These are phyloP conservation scores for Venturia effusa DNA, from an alignment of 2,329 filamentous ascomycete species.

Conservation along the genomic window DNA sequence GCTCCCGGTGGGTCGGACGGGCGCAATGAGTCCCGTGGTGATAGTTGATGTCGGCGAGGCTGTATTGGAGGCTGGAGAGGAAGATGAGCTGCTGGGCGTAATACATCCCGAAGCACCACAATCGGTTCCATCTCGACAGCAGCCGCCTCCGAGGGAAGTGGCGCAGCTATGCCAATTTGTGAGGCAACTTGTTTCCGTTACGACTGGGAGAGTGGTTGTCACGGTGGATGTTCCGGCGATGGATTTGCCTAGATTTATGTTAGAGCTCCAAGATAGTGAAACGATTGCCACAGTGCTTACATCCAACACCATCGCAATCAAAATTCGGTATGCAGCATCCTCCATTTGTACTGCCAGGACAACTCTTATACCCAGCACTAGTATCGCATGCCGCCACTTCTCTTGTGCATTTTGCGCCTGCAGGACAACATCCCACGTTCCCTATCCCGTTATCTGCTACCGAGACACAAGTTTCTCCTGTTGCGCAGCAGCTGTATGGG, in stretches of 20 bases:
- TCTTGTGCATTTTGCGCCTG: conserved; percentile 52
- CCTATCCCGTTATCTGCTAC: conserved; percentile 54
- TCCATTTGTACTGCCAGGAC: conserved; percentile 53
- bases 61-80: background rate
- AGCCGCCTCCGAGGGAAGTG: conserved; percentile 36
- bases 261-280: background rate
- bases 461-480: conserved; percentile 53
- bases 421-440: conserved; percentile 64
- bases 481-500: conserved; percentile 62
- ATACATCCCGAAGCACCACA: conserved; percentile 31
- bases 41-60: conserved; percentile 21
- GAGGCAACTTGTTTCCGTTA: conserved; percentile 26
- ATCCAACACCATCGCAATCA: conserved; percentile 58
- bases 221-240: conserved; percentile 14
- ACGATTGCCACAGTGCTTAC: conserved; percentile 35
- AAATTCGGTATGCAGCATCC: conserved; percentile 69
- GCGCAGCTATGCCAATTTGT: conserved; percentile 35
- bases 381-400: conserved; percentile 49
- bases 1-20: conserved; percentile 31
- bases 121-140: conserved; percentile 31
- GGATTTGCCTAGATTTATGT: background rate
- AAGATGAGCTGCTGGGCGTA: conserved; percentile 6
- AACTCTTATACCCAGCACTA: conserved; percentile 50
- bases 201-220: conserved; percentile 18
- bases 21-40: conserved; percentile 27